Evolutionary conservation across 495 filamentous ascomycete genomes (phyloP).

Genomic region (Tuber calosporum): DNA sequence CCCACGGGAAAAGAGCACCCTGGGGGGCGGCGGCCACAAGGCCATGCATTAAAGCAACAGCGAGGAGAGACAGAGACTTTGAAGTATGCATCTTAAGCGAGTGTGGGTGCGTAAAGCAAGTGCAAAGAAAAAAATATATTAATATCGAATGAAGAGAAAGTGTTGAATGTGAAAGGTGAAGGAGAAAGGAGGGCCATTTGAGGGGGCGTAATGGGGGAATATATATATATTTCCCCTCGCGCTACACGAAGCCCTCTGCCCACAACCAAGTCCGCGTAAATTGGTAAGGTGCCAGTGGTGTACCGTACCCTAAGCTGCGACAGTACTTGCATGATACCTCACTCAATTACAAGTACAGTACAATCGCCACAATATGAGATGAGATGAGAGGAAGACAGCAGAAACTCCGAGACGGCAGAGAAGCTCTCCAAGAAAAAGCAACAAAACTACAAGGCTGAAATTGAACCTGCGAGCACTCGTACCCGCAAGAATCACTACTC

Average conservation of each 20-base stretch:
- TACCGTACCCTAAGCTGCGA: too few relatives aligned
- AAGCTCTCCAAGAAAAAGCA: background rate
- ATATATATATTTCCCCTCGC: background rate
- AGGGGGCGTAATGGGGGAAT: background rate
- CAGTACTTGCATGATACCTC: background rate
- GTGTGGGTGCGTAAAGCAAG: background rate
- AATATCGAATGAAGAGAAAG: background rate
- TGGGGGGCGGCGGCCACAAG: constrained; percentile 26
- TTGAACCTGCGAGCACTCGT: background rate
- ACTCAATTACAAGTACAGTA: background rate
- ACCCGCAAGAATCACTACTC: too few relatives aligned
- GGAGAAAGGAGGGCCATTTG: background rate
- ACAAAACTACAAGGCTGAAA: background rate
- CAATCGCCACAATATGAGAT: background rate
- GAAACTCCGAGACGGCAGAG: background rate
- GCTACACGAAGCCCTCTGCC: background rate
- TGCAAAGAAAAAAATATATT: background rate
- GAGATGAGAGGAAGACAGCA: background rate
- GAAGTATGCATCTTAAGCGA: constrained; percentile 14
- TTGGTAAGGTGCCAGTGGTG: background rate
- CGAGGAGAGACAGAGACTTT: constrained; percentile 16
- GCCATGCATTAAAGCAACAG: constrained; percentile 21
- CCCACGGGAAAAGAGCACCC: background rate
- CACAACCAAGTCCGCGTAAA: background rate
- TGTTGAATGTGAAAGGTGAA: background rate